Evolutionary conservation across 164 flowering plant species (phyloP).

Genomic region (Nymphaea thermarum): DNA sequence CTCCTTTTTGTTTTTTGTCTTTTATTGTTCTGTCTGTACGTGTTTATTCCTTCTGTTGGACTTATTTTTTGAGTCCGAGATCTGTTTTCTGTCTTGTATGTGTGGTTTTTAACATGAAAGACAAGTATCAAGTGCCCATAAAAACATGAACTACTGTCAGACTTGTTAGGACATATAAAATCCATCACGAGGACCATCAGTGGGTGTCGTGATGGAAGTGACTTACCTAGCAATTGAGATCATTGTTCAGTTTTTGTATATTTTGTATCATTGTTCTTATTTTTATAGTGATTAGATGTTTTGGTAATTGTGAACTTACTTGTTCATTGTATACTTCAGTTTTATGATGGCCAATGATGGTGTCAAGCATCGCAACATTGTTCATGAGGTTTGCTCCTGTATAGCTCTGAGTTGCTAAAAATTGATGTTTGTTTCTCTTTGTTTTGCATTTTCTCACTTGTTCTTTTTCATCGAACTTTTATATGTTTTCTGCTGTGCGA

Average conservation of each 20-base stretch:
- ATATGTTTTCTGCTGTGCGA: neutral
- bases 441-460: neutral
- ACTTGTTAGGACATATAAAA: too few relatives aligned
- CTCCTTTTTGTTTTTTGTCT: neutral
- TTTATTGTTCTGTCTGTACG: neutral
- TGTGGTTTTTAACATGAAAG: too few relatives aligned
- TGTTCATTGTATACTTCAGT: slow-evolving; percentile 18
- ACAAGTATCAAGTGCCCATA: too few relatives aligned
- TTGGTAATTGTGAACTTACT: too few relatives aligned
- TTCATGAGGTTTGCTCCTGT: slow-evolving; percentile 44
- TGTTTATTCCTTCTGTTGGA: neutral
- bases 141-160: too few relatives aligned
- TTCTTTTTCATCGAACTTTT: neutral
- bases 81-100: too few relatives aligned
- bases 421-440: neutral
- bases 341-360: slow-evolving; percentile 92
- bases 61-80: neutral
- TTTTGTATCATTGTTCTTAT: too few relatives aligned
- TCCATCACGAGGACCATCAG: too few relatives aligned
- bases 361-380: slow-evolving; percentile 47
- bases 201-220: too few relatives aligned
- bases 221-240: too few relatives aligned
- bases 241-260: too few relatives aligned
- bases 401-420: neutral
- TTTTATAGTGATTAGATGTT: too few relatives aligned